These are phyloP conservation scores for Ichthyophthirius multifiliis DNA, from an alignment of 169 alveolate species.

Conservation along the genomic window DNA sequence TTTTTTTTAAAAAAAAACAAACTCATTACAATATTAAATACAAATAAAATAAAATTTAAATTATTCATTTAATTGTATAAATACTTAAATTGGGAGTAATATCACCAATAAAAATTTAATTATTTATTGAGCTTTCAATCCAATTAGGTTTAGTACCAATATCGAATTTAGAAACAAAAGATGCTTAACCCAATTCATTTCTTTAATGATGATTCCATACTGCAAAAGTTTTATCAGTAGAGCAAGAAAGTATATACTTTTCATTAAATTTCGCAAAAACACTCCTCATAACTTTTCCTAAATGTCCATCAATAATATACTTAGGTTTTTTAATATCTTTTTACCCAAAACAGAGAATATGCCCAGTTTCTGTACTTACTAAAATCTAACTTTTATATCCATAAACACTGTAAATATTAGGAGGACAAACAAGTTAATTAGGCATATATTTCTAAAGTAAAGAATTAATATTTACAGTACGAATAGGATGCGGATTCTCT, in stretches of 20 bases:
- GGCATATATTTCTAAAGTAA: background rate
- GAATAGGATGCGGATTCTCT: background rate
- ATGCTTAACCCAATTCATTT: conserved; percentile 3
- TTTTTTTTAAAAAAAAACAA: background rate
- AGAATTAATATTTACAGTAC: background rate
- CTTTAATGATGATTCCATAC: background rate
- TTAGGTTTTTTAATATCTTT: conserved; percentile 17
- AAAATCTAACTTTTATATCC: background rate
- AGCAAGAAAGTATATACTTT: background rate
- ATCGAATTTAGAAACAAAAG: background rate
- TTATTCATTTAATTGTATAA: conserved; percentile 7
- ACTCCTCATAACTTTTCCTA: conserved; percentile 14
- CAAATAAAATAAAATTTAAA: background rate
- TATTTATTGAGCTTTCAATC: conserved; percentile 7
- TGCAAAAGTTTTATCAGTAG: conserved; percentile 12
- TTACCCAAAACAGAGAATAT: background rate
- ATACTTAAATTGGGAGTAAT: background rate
- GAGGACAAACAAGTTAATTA: background rate
- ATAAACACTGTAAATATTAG: background rate
- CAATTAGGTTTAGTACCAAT: conserved; percentile 17
- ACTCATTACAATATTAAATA: background rate
- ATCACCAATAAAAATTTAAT: background rate
- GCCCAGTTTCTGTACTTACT: conserved; percentile 8
- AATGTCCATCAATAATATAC: conserved; percentile 10
- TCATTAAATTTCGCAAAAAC: conserved; percentile 18